Base-by-base conservation (phyloP, 768 basidiomycete species). In the Hygrocybe punicea region DNA sequence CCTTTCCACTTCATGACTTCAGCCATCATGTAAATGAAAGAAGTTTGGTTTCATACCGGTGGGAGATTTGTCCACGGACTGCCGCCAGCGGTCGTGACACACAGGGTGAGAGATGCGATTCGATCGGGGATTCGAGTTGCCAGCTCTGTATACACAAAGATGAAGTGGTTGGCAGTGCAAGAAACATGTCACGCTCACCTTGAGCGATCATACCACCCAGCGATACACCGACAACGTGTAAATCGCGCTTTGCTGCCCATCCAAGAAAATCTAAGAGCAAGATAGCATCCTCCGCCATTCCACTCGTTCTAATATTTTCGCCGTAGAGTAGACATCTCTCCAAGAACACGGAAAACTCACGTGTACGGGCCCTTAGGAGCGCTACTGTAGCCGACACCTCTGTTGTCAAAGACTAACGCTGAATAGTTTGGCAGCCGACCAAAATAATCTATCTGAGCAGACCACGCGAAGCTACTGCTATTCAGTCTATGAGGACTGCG, bases 141-240 rank as follows among this genome's bases (percentile, higher is more conserved):
- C 2, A 93, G 76, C 63, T 93, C 91, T 91, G 56, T n/a, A n/a
- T n/a, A n/a, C n/a, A n/a, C 39, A 62, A 55, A 21, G 25, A 35
- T 47, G 19, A 16, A 29, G n/a, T 42, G 19, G 58, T 21, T 34
- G 14, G 33, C 39, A 37, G 17, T 19, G 33, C 33, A 34, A 34
- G 17, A 57, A 50, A 51, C 46, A 19, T 23, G 13, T 13, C 40
- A 50, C 34, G 55, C 62, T 33, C 58, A 86, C 87, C 86, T 72
- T 89, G 87, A 0, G 88, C 83, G 50, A 91, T 89, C 91, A 92
- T 93, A 4, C 91, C 91, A 2, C 91, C 91, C 4, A 93, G 68
- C 37, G 88, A 91, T 21, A 83, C 71, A 7, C 91, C 87, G 19
- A 93, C 85, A 33, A 93, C 69, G 63, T 92, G 85, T 6, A 93